Percentiles rank a stretch among this genome's conserved stretches.
Conservation (phyloP, 2,329 filamentous ascomycete genomes). For the Sclerotinia glacialis region DNA sequence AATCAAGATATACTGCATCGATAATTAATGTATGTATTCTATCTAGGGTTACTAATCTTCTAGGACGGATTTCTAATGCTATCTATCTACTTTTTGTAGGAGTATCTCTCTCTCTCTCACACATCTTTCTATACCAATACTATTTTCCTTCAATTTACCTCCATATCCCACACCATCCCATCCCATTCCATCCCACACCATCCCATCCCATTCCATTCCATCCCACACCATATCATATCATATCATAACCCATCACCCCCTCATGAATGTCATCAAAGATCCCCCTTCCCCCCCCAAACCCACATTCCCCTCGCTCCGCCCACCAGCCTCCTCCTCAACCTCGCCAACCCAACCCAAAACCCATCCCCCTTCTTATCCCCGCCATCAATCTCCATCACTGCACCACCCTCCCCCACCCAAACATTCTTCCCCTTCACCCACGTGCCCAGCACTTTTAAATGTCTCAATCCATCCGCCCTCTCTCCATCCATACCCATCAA, state of each 20-base stretch:
- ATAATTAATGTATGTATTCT: background rate
- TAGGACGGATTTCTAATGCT: conserved; percentile 1
- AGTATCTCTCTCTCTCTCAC: background rate
- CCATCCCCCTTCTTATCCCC: background rate
- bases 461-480: conserved; percentile 49
- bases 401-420: conserved; percentile 1
- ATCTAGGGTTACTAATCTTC: conserved; percentile 2
- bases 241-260: background rate
- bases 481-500: conserved; percentile 42
- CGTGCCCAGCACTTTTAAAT: conserved; percentile 59
- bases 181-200: no score
- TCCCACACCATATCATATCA: no score
- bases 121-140: background rate
- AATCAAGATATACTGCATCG: background rate
- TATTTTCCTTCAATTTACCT: background rate
- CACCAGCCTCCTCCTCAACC: background rate
- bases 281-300: background rate
- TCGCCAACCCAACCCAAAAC: background rate
- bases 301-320: background rate
- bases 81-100: background rate
- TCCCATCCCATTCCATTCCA: no score
- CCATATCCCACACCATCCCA: background rate
- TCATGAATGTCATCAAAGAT: background rate
- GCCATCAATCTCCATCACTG: background rate
- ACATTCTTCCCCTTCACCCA: conserved; percentile 59